These are phyloP conservation scores for Cystobasidium tubakii DNA, from an alignment of 768 basidiomycete genomes.

Conservation along the genomic window DNA sequence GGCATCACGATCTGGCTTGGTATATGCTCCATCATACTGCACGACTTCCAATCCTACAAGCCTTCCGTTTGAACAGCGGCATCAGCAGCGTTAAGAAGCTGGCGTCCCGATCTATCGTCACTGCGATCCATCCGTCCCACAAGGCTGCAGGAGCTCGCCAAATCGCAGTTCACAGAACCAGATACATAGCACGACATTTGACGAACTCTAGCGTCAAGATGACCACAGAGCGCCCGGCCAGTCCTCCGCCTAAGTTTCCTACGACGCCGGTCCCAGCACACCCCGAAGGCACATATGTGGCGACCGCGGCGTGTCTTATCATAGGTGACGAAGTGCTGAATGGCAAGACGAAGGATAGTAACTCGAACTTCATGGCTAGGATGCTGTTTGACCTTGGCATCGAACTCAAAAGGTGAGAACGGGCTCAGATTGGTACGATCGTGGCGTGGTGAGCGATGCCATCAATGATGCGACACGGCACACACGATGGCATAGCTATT, in stretches of 20 bases:
- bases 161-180: background rate
- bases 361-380: constrained; percentile 74
- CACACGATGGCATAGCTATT: no score
- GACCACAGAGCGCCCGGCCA: background rate
- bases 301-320: constrained; percentile 49
- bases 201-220: background rate
- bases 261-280: background rate
- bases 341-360: constrained; percentile 66
- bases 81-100: background rate
- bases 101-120: background rate
- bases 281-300: constrained; percentile 12
- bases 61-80: background rate
- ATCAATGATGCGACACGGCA: no score
- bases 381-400: constrained; percentile 84
- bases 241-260: background rate
- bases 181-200: background rate
- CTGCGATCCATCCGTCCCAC: background rate
- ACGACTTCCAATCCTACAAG: background rate
- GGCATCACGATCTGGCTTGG: no score
- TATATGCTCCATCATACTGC: background rate
- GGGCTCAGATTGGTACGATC: background rate
- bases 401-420: constrained; percentile 57
- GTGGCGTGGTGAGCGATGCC: no score
- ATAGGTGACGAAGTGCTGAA: constrained; percentile 70
- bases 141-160: no score